Evolutionary conservation across 345 rosid genomes (phyloP).

Genomic region (Nasturtium officinale): DNA sequence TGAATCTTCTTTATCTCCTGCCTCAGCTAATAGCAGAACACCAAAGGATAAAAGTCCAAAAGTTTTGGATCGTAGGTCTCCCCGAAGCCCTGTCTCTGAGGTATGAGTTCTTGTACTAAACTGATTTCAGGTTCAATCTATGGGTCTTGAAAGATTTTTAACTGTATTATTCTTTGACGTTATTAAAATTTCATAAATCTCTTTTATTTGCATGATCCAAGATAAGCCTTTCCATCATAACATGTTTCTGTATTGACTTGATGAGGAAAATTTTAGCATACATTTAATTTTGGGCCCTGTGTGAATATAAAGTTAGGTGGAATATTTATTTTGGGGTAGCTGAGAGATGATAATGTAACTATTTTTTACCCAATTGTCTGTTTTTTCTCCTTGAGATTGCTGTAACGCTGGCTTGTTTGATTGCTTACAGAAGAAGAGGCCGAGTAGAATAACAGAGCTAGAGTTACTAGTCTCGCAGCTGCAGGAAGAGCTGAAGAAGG

Average conservation of each 20-base stretch:
- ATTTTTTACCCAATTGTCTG: constrained; percentile 16
- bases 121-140: constrained; percentile 28
- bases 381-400: constrained; percentile 3
- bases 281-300: constrained; percentile 26
- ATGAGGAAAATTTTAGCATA: constrained; percentile 21
- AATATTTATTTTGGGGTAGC: constrained; percentile 43
- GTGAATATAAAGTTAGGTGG: constrained; percentile 38
- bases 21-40: constrained; percentile 55
- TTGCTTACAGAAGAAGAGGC: constrained; percentile 79
- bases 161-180: neutral
- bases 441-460: constrained; percentile 77
- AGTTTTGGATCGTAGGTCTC: constrained; percentile 69
- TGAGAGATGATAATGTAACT: constrained; percentile 36
- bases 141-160: constrained; percentile 1
- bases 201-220: constrained; percentile 41
- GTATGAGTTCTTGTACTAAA: constrained; percentile 46
- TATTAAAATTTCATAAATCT: constrained; percentile 20
- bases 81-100: constrained; percentile 79
- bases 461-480: constrained; percentile 71
- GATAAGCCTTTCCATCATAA: constrained; percentile 24
- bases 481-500: constrained; percentile 84
- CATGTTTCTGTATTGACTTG: constrained; percentile 29
- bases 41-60: constrained; percentile 84
- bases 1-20: constrained; percentile 58
- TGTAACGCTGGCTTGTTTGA: constrained; percentile 19